Evolutionary conservation across 352 stramenopile genomes (phyloP), one percentile per base, ranked within the genome.

Genomic region (Globisporangium orthogonon): DNA sequence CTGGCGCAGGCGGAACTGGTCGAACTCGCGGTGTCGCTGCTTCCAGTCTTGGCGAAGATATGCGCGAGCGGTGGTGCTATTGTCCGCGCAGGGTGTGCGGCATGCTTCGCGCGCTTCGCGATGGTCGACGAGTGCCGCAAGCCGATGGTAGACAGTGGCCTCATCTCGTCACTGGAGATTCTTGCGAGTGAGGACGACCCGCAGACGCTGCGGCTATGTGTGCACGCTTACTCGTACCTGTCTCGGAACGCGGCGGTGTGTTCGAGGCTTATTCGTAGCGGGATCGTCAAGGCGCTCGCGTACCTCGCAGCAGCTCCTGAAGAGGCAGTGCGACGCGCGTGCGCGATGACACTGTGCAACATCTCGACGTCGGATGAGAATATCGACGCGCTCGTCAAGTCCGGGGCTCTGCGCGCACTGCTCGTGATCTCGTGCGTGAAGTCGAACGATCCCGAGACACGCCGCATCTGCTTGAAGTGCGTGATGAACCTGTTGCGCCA

Each of bases 331-430:
- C 81, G 81, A 14, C 81, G 81, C 46, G 71, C 75, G 10, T 91
- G 81, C 54, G 91, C 90, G 28, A 90, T 95, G 52, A 95, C 91
- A 10, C 67, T 98, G 3, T 97, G 87, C 63, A 98, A 98, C 60
- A 74, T 98, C 57, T 93, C 94, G 15, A 70, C 96, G 0, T 75
- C 78, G 35, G 85, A 94, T 45, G 79, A 84, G 28, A 96, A 97
- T 64, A 91, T 97, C 56, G 81, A 94, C 17, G 75, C 84, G 7
- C 80, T 98, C 49, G 85, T 90, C 4, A 87, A 95, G 47, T 80
- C 80, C 33, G 91, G 93, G 2, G 91, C 87, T 4, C 64, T 98
- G 41, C 85, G 89, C 31, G 90, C 91, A 2, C 69, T 98, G 39
- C 72, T 97, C 4, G 78, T 91, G 10, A 78, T 91, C 47, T 71